These are phyloP conservation scores for Silene uniflora DNA, from an alignment of 148 eudicot genomes.

Conservation along the genomic window DNA sequence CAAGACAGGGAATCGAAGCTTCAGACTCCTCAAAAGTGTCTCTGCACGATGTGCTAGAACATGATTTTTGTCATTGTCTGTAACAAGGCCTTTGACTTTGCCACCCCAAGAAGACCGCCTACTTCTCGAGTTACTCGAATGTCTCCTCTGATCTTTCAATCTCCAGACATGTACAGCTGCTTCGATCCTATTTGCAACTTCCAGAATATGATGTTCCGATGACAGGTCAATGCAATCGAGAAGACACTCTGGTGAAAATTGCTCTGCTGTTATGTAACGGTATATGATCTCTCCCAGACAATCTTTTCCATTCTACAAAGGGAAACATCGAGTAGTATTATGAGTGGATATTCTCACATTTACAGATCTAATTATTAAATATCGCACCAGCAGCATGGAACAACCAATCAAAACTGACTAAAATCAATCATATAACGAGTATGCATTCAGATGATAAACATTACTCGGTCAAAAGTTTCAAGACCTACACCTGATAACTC, in stretches of 20 bases:
- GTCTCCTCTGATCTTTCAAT: conserved; percentile 55
- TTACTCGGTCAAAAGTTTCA: neutral
- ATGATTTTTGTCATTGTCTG: conserved; percentile 64
- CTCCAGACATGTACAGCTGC: conserved; percentile 92
- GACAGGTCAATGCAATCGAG: conserved; percentile 78
- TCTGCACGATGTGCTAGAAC: conserved; percentile 71
- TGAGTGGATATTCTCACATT: neutral
- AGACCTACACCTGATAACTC: neutral
- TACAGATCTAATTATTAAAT: neutral
- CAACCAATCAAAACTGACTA: neutral
- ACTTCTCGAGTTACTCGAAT: conserved; percentile 36
- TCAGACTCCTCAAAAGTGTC: conserved; percentile 59
- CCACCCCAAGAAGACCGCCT: conserved; percentile 77
- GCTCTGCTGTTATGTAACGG: conserved; percentile 68
- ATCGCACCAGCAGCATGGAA: neutral
- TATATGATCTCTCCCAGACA: conserved; percentile 86
- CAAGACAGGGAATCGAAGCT: conserved; percentile 76
- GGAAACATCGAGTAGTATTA: neutral
- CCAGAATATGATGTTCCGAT: conserved; percentile 82
- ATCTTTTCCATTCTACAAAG: conserved; percentile 74
- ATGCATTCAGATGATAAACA: conserved; percentile 2
- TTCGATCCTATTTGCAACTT: conserved; percentile 85
- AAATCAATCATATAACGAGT: neutral
- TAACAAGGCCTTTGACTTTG: conserved; percentile 70
- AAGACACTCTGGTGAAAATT: conserved; percentile 76